Evolutionary conservation across 2,329 filamentous ascomycete genomes (phyloP).

Genomic region (Macroventuria anomochaeta): DNA sequence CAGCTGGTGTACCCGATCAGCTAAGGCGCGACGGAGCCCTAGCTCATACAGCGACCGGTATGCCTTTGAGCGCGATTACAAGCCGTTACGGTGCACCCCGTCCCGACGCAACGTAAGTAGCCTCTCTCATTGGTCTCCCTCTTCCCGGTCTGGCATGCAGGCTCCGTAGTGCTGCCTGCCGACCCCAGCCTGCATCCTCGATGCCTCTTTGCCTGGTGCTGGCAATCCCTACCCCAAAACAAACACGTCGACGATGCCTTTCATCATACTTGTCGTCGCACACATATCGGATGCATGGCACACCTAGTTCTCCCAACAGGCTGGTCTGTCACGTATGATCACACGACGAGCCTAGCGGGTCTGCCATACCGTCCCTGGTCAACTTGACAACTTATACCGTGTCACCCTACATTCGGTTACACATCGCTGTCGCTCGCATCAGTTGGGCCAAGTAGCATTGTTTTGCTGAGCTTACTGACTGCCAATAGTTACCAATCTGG

Average conservation of each 20-base stretch:
- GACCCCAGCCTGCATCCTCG: constrained; percentile 45
- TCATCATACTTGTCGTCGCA: constrained; percentile 45
- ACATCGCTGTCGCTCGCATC: constrained; percentile 48
- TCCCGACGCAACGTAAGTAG: constrained; percentile 64
- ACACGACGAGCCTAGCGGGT: constrained; percentile 52
- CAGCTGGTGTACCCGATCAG: constrained; percentile 55
- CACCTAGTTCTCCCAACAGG: constrained; percentile 46
- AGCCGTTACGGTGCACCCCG: constrained; percentile 60
- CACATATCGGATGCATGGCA: constrained; percentile 48
- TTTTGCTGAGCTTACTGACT: constrained; percentile 46
- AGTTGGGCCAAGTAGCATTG: constrained; percentile 35
- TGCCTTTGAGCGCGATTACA: constrained; percentile 57
- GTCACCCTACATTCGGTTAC: constrained; percentile 48
- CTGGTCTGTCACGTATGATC: constrained; percentile 53
- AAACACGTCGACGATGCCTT: constrained; percentile 51
- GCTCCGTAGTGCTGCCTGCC: constrained; percentile 48
- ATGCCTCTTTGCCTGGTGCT: constrained; percentile 47
- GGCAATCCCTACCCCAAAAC: constrained; percentile 48
- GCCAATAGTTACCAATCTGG: constrained; percentile 58
- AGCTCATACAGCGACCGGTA: constrained; percentile 54
- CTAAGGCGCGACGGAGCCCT: constrained; percentile 59
- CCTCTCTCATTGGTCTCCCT: constrained; percentile 48
- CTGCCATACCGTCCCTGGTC: constrained; percentile 47
- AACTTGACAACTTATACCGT: constrained; percentile 49
- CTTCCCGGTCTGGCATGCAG: constrained; percentile 42